Percentiles rank a stretch among this genome's conserved stretches.
These are phyloP conservation scores for Chenopodium berlandieri DNA, from an alignment of 148 eudicot genomes.

Conservation along the genomic window DNA sequence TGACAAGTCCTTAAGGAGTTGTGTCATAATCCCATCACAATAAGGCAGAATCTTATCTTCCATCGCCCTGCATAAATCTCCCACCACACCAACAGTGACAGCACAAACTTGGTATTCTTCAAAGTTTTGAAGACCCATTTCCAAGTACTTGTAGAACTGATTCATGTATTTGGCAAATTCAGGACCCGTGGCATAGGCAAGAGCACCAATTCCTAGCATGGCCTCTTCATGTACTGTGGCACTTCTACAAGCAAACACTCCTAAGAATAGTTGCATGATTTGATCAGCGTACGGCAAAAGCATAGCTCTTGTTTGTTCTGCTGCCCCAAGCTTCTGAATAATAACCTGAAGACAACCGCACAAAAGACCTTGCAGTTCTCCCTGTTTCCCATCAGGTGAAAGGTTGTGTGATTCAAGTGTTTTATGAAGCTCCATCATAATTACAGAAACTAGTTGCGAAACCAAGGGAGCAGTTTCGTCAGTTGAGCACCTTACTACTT, in stretches of 20 bases:
- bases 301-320: slow-evolving; percentile 59
- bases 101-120: slow-evolving; percentile 95
- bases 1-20: slow-evolving; percentile 83
- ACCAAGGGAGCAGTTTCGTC: slow-evolving; percentile 88
- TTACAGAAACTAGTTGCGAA: slow-evolving; percentile 71
- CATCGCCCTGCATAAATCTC: slow-evolving; percentile 84
- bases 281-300: slow-evolving; percentile 82
- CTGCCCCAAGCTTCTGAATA: slow-evolving; percentile 82
- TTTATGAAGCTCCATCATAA: slow-evolving; percentile 88
- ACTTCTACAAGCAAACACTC: slow-evolving; percentile 79
- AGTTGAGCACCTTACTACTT: slow-evolving; percentile 91
- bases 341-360: slow-evolving; percentile 95
- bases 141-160: slow-evolving; percentile 80
- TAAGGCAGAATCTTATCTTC: slow-evolving; percentile 87
- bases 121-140: slow-evolving; percentile 93
- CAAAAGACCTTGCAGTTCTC: slow-evolving; percentile 86
- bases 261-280: slow-evolving; percentile 74
- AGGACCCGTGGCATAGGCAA: slow-evolving; percentile 77
- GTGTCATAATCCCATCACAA: slow-evolving; percentile 95
- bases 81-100: slow-evolving; percentile 90
- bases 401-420: slow-evolving; percentile 76
- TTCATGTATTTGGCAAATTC: slow-evolving; percentile 79
- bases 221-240: slow-evolving; percentile 97
- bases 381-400: slow-evolving; percentile 81
- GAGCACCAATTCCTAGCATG: slow-evolving; percentile 91